Percentiles rank a stretch among this genome's conserved stretches.
Conservation (phyloP, 129 eudicot species). For the Saussurea involucrata region DNA sequence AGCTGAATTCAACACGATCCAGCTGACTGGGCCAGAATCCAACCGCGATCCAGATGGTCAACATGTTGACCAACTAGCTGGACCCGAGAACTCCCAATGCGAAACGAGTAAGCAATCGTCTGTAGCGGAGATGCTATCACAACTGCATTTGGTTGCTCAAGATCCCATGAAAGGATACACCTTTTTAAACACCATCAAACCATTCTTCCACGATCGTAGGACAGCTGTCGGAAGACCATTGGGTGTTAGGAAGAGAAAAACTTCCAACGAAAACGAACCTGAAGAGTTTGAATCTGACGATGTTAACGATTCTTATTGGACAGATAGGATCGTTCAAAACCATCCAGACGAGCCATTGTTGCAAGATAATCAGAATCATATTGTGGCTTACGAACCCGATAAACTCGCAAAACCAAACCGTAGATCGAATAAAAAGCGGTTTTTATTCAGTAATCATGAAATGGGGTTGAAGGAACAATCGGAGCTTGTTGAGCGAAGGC, state of each 20-base stretch:
- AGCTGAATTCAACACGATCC: constrained; percentile 23
- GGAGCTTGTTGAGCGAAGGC: constrained; percentile 36
- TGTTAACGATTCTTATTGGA: constrained; percentile 86
- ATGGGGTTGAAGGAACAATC: constrained; percentile 31
- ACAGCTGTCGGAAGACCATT: constrained; percentile 25
- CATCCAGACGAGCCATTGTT: constrained; percentile 52
- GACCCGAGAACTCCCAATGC: constrained; percentile 21
- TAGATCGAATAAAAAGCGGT: constrained; percentile 54
- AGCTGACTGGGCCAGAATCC: constrained; percentile 55
- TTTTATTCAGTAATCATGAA: constrained; percentile 35
- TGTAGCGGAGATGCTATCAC: constrained; percentile 56
- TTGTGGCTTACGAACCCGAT: constrained; percentile 32
- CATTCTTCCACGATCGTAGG: constrained; percentile 59
- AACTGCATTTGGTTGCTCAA: constrained; percentile 58
- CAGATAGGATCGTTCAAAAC: constrained; percentile 76
- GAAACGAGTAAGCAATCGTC: constrained; percentile 33
- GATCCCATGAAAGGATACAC: constrained; percentile 61
- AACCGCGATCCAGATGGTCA: constrained; percentile 24
- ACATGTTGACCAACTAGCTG: constrained; percentile 24
- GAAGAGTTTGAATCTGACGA: constrained; percentile 80
- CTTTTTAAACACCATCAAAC: constrained; percentile 25
- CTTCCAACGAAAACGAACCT: constrained; percentile 30
- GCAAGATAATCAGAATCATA: constrained; percentile 42
- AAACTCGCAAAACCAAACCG: constrained; percentile 42
- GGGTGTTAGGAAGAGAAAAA: constrained; percentile 51